Evolutionary conservation across 2,329 filamentous ascomycete species (phyloP).

Genomic region (Colletotrichum destructivum): DNA sequence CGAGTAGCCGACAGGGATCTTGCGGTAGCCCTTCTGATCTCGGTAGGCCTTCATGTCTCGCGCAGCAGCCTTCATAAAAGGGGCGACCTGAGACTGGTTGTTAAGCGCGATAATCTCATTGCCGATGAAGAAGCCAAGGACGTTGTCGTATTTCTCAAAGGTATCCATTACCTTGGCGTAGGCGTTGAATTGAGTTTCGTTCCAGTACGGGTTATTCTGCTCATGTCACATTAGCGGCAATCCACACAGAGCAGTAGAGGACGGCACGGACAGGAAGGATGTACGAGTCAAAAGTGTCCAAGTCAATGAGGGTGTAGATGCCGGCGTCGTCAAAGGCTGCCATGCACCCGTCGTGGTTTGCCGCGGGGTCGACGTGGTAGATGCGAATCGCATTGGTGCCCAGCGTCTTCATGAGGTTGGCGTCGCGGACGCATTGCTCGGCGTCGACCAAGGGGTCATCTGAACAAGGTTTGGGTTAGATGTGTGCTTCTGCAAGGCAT

Average conservation of each 20-base stretch:
- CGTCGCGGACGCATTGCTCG: conserved; percentile 83
- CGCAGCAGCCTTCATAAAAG: conserved; percentile 86
- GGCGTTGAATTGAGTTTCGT: conserved; percentile 76
- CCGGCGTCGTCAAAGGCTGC: conserved; percentile 82
- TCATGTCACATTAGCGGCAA: conserved; percentile 7
- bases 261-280: conserved; percentile 70
- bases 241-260: not conserved
- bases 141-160: conserved; percentile 84
- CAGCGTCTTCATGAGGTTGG: conserved; percentile 82
- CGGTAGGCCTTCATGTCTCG: conserved; percentile 89
- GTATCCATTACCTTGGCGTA: conserved; percentile 83
- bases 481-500: conserved; percentile 13
- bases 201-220: conserved; percentile 78
- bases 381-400: conserved; percentile 89
- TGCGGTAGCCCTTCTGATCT: conserved; percentile 80
- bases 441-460: conserved; percentile 84
- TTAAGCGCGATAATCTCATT: conserved; percentile 85
- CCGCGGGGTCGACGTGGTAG: conserved; percentile 84
- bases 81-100: conserved; percentile 75
- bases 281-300: conserved; percentile 82
- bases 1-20: conserved; percentile 89
- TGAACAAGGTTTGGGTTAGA: conserved; percentile 40
- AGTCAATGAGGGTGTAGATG: conserved; percentile 88
- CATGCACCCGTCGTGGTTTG: conserved; percentile 86
- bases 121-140: conserved; percentile 87